A percentile compares a stretch with the other conserved stretches of the same genome.
These are phyloP conservation scores for Trichosporon sp. DNA, from an alignment of 1,284 basidiomycete species.

Conservation along the genomic window DNA sequence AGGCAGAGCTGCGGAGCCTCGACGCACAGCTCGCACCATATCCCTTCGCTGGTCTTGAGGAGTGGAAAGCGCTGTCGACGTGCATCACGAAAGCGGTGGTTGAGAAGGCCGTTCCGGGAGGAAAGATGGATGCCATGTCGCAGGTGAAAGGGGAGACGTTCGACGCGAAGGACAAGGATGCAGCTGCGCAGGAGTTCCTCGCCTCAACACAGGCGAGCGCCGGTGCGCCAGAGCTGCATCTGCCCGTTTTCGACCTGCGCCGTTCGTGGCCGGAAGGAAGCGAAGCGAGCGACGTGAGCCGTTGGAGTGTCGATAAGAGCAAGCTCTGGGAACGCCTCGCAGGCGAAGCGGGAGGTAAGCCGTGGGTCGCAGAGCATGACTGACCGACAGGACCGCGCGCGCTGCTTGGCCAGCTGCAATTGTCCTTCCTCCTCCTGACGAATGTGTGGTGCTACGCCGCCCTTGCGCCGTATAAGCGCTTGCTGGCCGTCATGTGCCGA, in stretches of 20 bases:
- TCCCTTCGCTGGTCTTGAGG: conserved; percentile 36
- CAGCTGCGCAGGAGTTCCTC: neutral
- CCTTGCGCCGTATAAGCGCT: conserved; percentile 45
- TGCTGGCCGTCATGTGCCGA: conserved; percentile 43
- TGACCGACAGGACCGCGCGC: conserved; percentile 35
- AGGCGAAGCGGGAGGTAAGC: conserved; percentile 38
- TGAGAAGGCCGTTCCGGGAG: conserved; percentile 33
- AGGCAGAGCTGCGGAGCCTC: conserved; percentile 44
- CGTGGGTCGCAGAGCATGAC: neutral
- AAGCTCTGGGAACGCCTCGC: conserved; percentile 42
- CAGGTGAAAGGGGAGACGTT: conserved; percentile 24
- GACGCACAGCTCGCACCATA: conserved; percentile 48
- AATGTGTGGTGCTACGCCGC: conserved; percentile 48
- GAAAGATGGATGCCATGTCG: conserved; percentile 38
- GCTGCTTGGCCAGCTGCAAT: conserved; percentile 46
- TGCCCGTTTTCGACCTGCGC: conserved; percentile 44
- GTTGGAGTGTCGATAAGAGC: conserved; percentile 49
- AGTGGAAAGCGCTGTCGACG: conserved; percentile 38
- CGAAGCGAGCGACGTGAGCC: conserved; percentile 46
- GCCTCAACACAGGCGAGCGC: neutral
- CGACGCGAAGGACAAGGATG: conserved; percentile 1
- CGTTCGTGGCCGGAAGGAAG: conserved; percentile 48
- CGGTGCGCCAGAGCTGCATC: conserved; percentile 23
- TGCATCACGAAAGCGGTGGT: conserved; percentile 33
- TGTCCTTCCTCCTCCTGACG: conserved; percentile 48